Conservation (phyloP, 148 eudicot species). For the Selenicereus undatus region DNA sequence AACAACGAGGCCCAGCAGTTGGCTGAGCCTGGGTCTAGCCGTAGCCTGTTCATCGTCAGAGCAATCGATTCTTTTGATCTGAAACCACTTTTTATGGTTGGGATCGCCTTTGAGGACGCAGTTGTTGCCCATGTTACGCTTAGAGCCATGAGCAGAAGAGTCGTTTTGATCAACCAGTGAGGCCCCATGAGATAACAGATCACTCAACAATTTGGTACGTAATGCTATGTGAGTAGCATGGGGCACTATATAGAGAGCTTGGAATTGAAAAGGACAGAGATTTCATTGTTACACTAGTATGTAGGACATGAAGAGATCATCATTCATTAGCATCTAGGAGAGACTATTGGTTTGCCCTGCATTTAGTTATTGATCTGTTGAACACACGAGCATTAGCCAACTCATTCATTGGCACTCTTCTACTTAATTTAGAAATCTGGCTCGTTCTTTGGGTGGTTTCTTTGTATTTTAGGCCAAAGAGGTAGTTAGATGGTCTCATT, state of each 20-base stretch:
- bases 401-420: too few species aligned
- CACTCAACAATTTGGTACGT: background rate
- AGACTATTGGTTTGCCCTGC: background rate
- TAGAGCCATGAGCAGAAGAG: background rate
- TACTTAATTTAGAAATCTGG: too few species aligned
- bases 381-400: background rate
- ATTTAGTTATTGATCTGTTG: background rate
- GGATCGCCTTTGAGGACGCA: background rate
- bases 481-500: too few species aligned
- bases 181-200: background rate
- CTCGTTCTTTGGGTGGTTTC: too few species aligned
- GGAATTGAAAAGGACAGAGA: background rate
- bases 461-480: too few species aligned
- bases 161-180: background rate
- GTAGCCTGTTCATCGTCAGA: slow-evolving; percentile 1
- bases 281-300: background rate
- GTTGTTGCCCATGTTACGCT: background rate
- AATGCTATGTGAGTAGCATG: background rate
- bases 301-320: background rate
- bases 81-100: background rate
- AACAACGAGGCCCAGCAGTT: slow-evolving; percentile 54
- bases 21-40: background rate
- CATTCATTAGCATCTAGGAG: background rate
- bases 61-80: slow-evolving; percentile 2
- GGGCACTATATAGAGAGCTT: background rate